Evolutionary conservation across 1,139 yeast species (phyloP), one percentile per base, ranked within the genome.

Genomic region (Lodderomyces theae): DNA sequence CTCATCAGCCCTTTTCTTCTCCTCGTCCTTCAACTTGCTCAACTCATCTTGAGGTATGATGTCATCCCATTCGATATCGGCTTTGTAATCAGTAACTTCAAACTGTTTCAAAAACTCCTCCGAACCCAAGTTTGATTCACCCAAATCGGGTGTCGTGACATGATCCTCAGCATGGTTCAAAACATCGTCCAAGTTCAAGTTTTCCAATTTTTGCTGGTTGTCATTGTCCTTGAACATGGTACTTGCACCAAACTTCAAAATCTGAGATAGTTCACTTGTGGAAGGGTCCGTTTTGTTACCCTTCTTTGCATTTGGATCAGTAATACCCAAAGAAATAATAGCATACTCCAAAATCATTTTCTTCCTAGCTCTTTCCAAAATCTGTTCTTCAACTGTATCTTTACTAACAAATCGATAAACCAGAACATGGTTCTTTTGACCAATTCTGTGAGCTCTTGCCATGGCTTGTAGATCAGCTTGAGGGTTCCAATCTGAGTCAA

Each of bases 401-500:
- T 92, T 92, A 49, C 96, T 85, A 17, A 92, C 97, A 66, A 94
- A 87, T 58, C 99, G 75, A 61, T 94, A 94, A 16, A 92, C 97
- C 79, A 89, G 87, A 35, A 92, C 99, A 64, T 92, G 98, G 54
- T 87, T 89, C 63, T 92, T 92, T 62, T 92, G 99, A 12, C 99
- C 99, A 57, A 92, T 92, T 72, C 99, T 82, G 66, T 92, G 99
- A 3, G 98, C 99, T 66, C 99, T 82, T 0, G 98, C 99, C 99
- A 94, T 94, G 4, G 98, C 98, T 65, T 92, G 97, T 52, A 90
- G 69, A 74, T 90, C 98, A 1, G 97, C 97, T 64, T 92, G 97
- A 1, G 97, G 97, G 58, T 92, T 92, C 99, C 99, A 92, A 68
- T 92, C 99, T 10, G 96, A 86, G 65, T 92, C 99, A 64, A 92